Evolutionary conservation across 306 rosid genomes (phyloP), one percentile per base, ranked within the genome.

Genomic region (Chamaecrista fasciculata): DNA sequence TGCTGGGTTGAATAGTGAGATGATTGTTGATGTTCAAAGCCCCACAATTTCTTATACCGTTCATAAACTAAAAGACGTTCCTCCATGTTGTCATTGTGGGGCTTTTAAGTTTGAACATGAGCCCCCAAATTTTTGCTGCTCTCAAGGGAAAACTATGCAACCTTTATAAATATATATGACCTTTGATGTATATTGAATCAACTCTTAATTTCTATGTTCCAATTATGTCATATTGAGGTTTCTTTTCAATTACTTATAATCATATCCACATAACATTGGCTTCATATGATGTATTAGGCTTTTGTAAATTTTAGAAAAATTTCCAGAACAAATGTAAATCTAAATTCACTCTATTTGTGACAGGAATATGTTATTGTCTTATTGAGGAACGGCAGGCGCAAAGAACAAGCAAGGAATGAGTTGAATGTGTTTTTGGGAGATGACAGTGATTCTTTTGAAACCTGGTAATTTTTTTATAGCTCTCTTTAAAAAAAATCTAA

Each of bases 351-450:
- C 48, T 68, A 46, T 81, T 69, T 19, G 50, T 62, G 79, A 76
- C 93, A 94, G 99, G 99, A 95, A 77, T 95, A 95, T 64, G 96
- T 95, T 33, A 83, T 95, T 62, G 99, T 95, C 58, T 79, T 95
- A 62, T 73, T 95, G 78, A 95, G 81, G 92, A 95, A 95, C 53
- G 97, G 99, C 58, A 89, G 88, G 79, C 65, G 80, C 75, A 95
- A 87, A 82, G 97, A 87, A 57, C 91, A 87, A 79, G 96, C 97
- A 28, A 87, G 62, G 82, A 83, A 62, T 76, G 97, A 84, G 86
- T 75, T 95, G 74, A 83, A 81, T 64, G 97, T 95, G 10, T 95
- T 95, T 77, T 75, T 95, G 85, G 96, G 92, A 47, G 95, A 89
- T 63, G 92, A 95, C 80, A 85, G 86, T 59, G 89, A 85, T 81